Evolutionary conservation across 2,329 filamentous ascomycete species (phyloP), one percentile per base, ranked within the genome.

Genomic region (Helotiales sp.): DNA sequence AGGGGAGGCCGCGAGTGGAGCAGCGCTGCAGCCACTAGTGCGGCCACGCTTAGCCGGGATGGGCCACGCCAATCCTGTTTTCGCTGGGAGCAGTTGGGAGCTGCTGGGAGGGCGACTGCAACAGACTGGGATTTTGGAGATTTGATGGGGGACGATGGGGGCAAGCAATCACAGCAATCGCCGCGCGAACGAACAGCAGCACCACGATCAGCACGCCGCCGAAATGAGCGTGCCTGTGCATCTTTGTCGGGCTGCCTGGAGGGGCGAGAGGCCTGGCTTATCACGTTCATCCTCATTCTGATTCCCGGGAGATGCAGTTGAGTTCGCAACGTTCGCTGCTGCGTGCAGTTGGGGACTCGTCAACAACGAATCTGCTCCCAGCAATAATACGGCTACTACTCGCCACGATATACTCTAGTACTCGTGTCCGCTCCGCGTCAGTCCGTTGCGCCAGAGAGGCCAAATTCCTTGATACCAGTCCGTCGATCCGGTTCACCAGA

Each of bases 51-150:
- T 12, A 25, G 15, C 40, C 40, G 8, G 10, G 22, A 12, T 12
- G 10, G 15, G 40, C 46, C 12, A 6, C 12, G 29, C 12, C 42
- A 47, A 47, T n/a, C n/a, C n/a, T n/a, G n/a, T n/a, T n/a, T n/a
- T n/a, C n/a, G n/a, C n/a, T n/a, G n/a, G n/a, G n/a, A n/a, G n/a
- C n/a, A n/a, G n/a, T n/a, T n/a, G n/a, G n/a, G n/a, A n/a, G n/a
- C n/a, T n/a, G n/a, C n/a, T n/a, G n/a, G n/a, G n/a, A n/a, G n/a
- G n/a, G n/a, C n/a, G n/a, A n/a, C n/a, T n/a, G n/a, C n/a, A n/a
- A n/a, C n/a, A n/a, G n/a, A 30, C n/a, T n/a, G n/a, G 52, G 40
- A 33, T 54, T 33, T 33, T 29, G 19, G 30, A 54, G 52, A 54
- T 54, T 54, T 47, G 42, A 47, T 47, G 42, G 42, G 24, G n/a